Percentiles rank a stretch among this genome's conserved stretches.
Conservation (phyloP, 345 rosid genomes). For the Atalantia buxifolia region DNA sequence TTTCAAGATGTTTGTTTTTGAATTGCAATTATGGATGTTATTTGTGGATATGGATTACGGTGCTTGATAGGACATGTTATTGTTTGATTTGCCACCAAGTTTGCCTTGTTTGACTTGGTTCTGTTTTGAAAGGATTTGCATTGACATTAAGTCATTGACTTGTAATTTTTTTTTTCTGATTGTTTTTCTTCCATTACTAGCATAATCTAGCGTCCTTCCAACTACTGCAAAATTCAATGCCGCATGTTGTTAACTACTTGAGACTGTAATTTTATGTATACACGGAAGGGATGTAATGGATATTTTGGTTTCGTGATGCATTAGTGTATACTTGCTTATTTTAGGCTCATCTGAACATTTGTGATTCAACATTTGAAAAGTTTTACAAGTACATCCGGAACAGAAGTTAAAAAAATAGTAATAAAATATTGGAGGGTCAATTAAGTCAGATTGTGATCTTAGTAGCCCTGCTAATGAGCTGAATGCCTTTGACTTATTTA, state of each 20-base stretch:
- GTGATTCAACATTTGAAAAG: not conserved
- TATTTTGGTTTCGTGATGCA: not conserved
- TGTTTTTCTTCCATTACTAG: not conserved
- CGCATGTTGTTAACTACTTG: not conserved
- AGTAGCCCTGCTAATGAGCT: not conserved
- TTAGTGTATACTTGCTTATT: not conserved
- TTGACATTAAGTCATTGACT: not conserved
- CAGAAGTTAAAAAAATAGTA: not conserved
- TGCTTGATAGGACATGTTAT: not conserved
- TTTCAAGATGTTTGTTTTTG: not conserved
- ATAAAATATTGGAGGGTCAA: not conserved
- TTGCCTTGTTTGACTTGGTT: not conserved
- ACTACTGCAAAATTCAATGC: not conserved
- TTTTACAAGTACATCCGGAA: not conserved
- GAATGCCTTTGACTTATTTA: not conserved
- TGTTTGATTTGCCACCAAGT: not conserved
- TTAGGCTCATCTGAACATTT: not conserved
- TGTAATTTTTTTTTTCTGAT: not conserved
- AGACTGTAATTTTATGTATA: not conserved
- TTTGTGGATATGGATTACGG: not conserved
- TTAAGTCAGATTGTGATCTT: not conserved
- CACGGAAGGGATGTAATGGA: not conserved
- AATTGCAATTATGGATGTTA: not conserved
- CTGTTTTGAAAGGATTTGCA: not conserved
- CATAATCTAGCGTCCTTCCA: not conserved